phyloP scores from a whole-genome alignment of 1,284 basidiomycete genomes.

The Ceratobasidium papillatum region DNA sequence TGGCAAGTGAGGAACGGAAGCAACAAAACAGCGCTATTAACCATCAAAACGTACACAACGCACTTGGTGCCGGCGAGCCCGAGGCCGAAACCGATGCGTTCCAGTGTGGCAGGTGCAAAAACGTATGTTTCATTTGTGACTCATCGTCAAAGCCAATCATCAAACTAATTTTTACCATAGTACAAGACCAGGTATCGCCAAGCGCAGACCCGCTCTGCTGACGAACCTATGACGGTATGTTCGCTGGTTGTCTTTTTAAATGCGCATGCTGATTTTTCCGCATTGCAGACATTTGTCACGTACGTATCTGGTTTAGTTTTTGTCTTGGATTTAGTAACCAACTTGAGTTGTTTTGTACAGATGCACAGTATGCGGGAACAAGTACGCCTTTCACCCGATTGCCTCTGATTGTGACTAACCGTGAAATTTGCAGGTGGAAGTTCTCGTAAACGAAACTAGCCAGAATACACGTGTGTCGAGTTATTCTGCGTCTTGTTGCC shows the following conservation, averaged over 20 bases:
- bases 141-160: background rate
- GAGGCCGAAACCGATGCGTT: conserved; percentile 98
- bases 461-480: background rate
- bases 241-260: conserved; percentile 33
- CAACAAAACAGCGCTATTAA: conserved; percentile 83
- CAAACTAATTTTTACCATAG: conserved; percentile 52
- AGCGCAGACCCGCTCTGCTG: conserved; percentile 92
- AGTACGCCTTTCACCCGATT: conserved; percentile 52
- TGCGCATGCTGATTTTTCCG: conserved; percentile 44
- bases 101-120: conserved; percentile 94
- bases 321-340: conserved; percentile 25
- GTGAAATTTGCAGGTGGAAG: conserved; percentile 62
- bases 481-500: background rate
- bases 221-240: conserved; percentile 95
- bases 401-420: conserved; percentile 14
- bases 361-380: conserved; percentile 68
- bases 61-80: conserved; percentile 87
- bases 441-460: conserved; percentile 61
- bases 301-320: conserved; percentile 52
- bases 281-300: conserved; percentile 66
- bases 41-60: conserved; percentile 90
- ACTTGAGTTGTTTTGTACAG: conserved; percentile 49
- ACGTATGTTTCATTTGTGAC: conserved; percentile 56
- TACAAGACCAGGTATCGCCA: conserved; percentile 92
- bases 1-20: conserved; percentile 93